Evolutionary conservation across 345 rosid species (phyloP), one percentile per base, ranked within the genome.

Genomic region (Anacardium occidentale): DNA sequence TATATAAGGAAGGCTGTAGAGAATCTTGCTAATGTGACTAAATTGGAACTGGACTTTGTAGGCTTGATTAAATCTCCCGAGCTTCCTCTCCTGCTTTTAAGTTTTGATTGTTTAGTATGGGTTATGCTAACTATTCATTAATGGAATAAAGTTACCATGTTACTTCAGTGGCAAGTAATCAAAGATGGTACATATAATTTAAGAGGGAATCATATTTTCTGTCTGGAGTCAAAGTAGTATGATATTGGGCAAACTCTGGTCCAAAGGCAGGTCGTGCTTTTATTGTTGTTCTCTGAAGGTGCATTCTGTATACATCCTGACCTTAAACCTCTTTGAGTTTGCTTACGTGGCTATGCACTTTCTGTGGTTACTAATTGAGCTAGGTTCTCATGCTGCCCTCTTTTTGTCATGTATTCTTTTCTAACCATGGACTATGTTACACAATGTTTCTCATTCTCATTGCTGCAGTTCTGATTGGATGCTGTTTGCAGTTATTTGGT

Each of bases 401-500:
- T 32, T 68, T 53, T 20, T 34, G 37, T 37, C 52, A 37, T 55
- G 12, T 55, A 52, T 54, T 50, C 57, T 37, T 51, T 66, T 50
- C 15, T 66, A 17, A 48, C 26, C 17, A 24, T 55, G 21, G 21
- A 40, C 72, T 55, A 22, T 68, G 62, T 68, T 68, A 34, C 71
- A 68, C 50, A 54, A n/a, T 18, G 32, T 37, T 68, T 68, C 52
- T 37, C 20, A 55, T 22, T 68, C 21, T 54, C 72, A 68, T 22
- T 37, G 32, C 53, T 45, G 53, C 53, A 51, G 71, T 59, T 62
- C 48, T 42, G 72, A 68, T 37, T 68, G 62, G 62, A 52, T 84
- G 66, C 66, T 75, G 74, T 83, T 84, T 88, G 82, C 90, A 91
- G 98, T 88, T 94, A 76, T 91, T 95, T 65, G 98, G 98, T 54